Base-by-base conservation (phyloP, 2,329 filamentous ascomycete genomes). In the Colletotrichum sp. region DNA sequence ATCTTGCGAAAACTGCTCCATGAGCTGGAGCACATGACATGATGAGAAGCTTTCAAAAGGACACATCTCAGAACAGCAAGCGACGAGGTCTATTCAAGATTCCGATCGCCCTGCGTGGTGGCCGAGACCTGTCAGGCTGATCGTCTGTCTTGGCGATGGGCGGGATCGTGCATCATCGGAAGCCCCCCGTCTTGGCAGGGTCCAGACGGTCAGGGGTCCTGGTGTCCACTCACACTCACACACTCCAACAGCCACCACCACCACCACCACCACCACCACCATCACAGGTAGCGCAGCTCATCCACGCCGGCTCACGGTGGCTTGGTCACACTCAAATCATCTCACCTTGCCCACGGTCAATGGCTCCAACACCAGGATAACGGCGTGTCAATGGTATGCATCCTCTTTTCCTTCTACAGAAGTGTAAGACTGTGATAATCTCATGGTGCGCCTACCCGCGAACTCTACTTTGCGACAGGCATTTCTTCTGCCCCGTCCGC, bases 151-250 rank as follows among this genome's bases (percentile, higher is more conserved):
- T 72, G 69, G 61, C 72, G 25, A n/a, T 12, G 30, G 57, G 55
- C 68, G 72, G 72, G 69, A 75, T 72, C 61, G 55, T 66, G 72
- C 68, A 75, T 39, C 61, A 44, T 39, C 68, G 61, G 36, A 30
- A 39, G n/a, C 13, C 61, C 22, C 68, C 39, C 68, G 68, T 39
- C 72, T 72, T 72, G 72, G 69, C 72, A 75, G 72, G 72, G 72
- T 72, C 78, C 6, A 79, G 44, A 36, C 19, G 15, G 63, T 59
- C 67, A 71, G 72, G 72, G 72, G 66, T 64, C 39, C 2, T 13
- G 11, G 71, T 64, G 66, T 52, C 39, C 71, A 59, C 66, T 12
- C 71, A n/a, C 36, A 39, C 44, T 32, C 30, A 0, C 59, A 30
- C 27, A 25, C 55, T 28, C 25, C 30, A 32, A 27, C 19, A 60